phyloP scores from a whole-genome alignment of 2,329 filamentous ascomycete species.

The Teratosphaeria gauchensis region DNA sequence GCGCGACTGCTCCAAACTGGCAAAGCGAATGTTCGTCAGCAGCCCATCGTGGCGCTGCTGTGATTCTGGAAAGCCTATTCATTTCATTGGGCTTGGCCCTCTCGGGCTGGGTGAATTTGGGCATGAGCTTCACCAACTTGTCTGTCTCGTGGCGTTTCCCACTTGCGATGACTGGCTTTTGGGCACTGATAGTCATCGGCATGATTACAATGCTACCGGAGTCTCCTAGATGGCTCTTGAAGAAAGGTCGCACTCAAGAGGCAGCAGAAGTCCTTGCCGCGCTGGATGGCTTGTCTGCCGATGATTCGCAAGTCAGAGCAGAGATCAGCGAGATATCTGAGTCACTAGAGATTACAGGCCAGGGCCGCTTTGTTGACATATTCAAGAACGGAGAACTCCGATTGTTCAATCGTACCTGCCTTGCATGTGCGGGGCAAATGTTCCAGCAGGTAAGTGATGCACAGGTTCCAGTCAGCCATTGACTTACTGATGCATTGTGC shows the following conservation, averaged over 20 bases:
- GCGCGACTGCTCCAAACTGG: constrained; percentile 36
- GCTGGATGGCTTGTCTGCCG: constrained; percentile 33
- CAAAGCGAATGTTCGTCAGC: constrained; percentile 29
- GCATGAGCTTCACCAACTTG: constrained; percentile 27
- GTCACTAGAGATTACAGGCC: constrained; percentile 29
- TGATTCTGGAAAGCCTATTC: constrained; percentile 34
- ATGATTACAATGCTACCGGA: constrained; percentile 15
- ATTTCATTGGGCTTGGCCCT: constrained; percentile 34
- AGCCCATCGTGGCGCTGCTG: constrained; percentile 27
- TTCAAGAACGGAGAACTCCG: constrained; percentile 28
- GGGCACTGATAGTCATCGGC: constrained; percentile 13
- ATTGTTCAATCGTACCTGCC: constrained; percentile 4
- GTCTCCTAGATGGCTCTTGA: constrained; percentile 23
- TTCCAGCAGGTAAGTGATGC: constrained; percentile 1
- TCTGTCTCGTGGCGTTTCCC: constrained; percentile 25
- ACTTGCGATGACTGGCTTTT: constrained; percentile 19
- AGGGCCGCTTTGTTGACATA: constrained; percentile 28
- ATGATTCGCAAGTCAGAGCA: constrained; percentile 45
- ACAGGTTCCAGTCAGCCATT: neutral
- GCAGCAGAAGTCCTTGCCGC: constrained; percentile 23
- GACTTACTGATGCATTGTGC: neutral
- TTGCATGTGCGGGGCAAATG: constrained; percentile 4
- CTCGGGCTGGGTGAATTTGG: constrained; percentile 39
- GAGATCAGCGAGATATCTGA: constrained; percentile 57
- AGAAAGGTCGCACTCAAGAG: constrained; percentile 24